Evolutionary conservation across 176 grass and related monocot species (phyloP), one percentile per base, ranked within the genome.

Genomic region (Chloris gayana): DNA sequence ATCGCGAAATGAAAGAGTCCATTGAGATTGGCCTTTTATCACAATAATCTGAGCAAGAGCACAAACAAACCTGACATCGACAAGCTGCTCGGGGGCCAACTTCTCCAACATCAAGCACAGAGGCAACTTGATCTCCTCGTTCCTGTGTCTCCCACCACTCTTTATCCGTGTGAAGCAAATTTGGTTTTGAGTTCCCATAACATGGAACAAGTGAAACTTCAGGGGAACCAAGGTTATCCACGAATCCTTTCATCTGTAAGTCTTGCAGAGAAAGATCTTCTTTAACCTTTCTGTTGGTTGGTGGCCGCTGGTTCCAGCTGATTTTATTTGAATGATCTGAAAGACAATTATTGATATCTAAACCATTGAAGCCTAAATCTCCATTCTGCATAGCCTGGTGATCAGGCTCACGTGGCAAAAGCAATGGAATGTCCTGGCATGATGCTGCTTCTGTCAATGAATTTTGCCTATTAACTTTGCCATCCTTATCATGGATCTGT

Each of bases 91-190:
- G 77, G 19, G 90, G 90, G 66, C 93, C 93, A 89, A 93, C 93
- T 84, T 93, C 85, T 82, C 88, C 83, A 69, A 82, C 74, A 53
- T 97, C 90, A 82, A 82, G 69, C 66, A 67, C 75, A 74, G 87
- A 92, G 15, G 61, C 69, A 33, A 92, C 87, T 79, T 88, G 93
- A 44, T 67, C 67, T n/a, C 72, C 90, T 77, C 88, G 54, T 34
- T 97, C 90, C 37, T 97, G 87, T 75, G 81, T 77, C 25, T 90
- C 93, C 93, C 93, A 95, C 93, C 93, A 92, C 38, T 95, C 89
- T 24, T 85, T 74, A 82, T 85, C 63, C 30, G 49, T 46, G 50
- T 84, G 64, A 49, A 80, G 67, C 47, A 77, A 42, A 66, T 81
- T 70, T 83, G 70, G 75, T 47, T 75, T 76, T 80, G 73, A 51